phyloP scores from a whole-genome alignment of 2,329 filamentous ascomycete species.

The Fusarium subtropicale region DNA sequence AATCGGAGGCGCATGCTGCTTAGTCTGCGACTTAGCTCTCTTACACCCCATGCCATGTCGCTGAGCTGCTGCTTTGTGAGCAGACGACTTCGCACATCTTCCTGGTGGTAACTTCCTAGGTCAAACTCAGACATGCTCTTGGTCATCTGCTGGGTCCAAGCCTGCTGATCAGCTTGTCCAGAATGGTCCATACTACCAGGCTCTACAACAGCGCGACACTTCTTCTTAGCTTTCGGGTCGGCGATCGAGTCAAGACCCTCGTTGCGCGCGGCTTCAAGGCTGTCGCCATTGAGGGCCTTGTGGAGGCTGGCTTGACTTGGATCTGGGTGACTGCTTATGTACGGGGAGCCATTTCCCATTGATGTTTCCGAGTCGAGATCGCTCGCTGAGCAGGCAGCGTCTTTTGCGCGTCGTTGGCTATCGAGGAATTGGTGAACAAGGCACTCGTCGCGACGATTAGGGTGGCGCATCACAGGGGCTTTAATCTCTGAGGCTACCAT shows the following conservation, averaged over 20 bases:
- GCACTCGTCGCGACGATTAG: constrained; percentile 63
- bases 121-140: constrained; percentile 58
- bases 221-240: constrained; percentile 40
- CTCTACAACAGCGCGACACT: constrained; percentile 54
- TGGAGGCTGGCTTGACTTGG: constrained; percentile 23
- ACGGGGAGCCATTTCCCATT: constrained; percentile 43
- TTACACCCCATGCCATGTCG: constrained; percentile 96
- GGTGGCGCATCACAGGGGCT: constrained; percentile 47
- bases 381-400: constrained; percentile 45
- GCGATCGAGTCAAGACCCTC: constrained; percentile 38
- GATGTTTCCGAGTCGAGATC: constrained; percentile 47
- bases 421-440: constrained; percentile 75
- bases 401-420: constrained; percentile 58
- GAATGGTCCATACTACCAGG: constrained; percentile 54
- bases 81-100: constrained; percentile 71
- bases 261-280: constrained; percentile 28
- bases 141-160: constrained; percentile 64
- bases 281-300: constrained; percentile 23
- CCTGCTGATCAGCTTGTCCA: constrained; percentile 68
- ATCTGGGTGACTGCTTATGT: constrained; percentile 29
- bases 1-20: constrained; percentile 86
- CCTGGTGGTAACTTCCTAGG: constrained; percentile 48
- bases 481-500: constrained; percentile 65
- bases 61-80: constrained; percentile 94
- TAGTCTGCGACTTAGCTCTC: constrained; percentile 87